A percentile compares a stretch with the other conserved stretches of the same genome.
phyloP scores from a whole-genome alignment of 73 alveolate species.

The Durusdinium trenchii region DNA sequence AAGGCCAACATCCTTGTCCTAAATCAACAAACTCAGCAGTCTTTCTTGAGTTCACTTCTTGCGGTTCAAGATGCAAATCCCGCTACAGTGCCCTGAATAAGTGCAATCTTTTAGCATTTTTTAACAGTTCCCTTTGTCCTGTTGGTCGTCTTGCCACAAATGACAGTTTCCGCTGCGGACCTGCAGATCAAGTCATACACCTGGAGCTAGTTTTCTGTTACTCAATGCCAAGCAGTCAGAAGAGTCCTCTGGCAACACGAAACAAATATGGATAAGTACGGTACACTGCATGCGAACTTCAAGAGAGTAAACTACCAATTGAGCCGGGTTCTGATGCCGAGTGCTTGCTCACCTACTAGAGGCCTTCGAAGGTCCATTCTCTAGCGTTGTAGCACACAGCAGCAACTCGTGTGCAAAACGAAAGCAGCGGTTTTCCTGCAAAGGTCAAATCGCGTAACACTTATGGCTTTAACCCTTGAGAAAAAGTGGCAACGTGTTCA shows the following conservation, averaged over 20 bases:
- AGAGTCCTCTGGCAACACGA: too few relatives aligned
- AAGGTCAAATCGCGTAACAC: neutral
- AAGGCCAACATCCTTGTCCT: conserved; percentile 26
- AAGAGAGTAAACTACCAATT: too few relatives aligned
- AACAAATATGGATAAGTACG: too few relatives aligned
- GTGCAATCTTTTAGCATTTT: neutral
- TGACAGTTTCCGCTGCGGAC: conserved; percentile 85
- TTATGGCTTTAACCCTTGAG: neutral
- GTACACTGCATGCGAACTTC: too few relatives aligned
- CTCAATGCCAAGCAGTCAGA: too few relatives aligned
- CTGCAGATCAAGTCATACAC: neutral
- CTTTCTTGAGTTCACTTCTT: neutral
- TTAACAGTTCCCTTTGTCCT: neutral
- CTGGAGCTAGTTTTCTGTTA: neutral
- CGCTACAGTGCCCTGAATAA: neutral
- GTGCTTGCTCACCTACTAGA: too few relatives aligned
- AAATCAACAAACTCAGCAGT: too few relatives aligned
- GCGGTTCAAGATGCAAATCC: neutral
- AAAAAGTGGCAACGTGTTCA: neutral
- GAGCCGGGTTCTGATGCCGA: too few relatives aligned
- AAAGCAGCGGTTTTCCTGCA: neutral
- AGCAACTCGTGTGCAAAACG: too few relatives aligned
- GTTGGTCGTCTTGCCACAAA: conserved; percentile 33
- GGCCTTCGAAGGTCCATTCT: too few relatives aligned
- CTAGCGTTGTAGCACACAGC: too few relatives aligned